Evolutionary conservation across 2,329 filamentous ascomycete species (phyloP).

Genomic region (Tolypocladium guangdongense): DNA sequence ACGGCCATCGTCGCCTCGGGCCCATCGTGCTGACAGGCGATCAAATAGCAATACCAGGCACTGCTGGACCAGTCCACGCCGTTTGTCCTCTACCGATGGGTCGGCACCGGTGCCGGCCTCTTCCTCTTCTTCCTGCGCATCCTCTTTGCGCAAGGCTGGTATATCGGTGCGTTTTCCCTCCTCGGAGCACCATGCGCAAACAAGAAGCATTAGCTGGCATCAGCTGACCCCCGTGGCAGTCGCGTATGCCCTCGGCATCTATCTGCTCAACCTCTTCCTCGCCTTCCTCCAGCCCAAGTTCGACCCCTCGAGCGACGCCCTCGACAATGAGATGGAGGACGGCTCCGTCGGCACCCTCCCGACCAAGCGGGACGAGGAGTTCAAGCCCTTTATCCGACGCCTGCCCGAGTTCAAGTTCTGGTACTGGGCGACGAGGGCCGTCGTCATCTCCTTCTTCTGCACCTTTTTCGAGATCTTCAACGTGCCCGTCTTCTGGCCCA

Average conservation of each 20-base stretch:
- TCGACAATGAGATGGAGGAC: conserved; percentile 95
- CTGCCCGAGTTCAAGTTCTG: conserved; percentile 99
- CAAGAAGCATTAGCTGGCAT: too few species aligned
- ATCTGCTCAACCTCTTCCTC: conserved; percentile 97
- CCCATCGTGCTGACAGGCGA: neutral
- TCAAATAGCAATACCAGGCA: conserved; percentile 73
- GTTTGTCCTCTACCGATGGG: conserved; percentile 81
- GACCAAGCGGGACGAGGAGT: conserved; percentile 94
- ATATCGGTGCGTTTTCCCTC: conserved; percentile 65
- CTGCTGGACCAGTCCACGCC: conserved; percentile 91
- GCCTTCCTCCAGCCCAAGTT: conserved; percentile 98
- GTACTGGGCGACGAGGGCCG: conserved; percentile 86
- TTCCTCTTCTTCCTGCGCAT: conserved; percentile 81
- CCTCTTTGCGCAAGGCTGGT: conserved; percentile 91
- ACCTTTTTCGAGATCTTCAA: conserved; percentile 93
- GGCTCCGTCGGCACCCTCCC: conserved; percentile 73
- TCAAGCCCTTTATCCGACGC: conserved; percentile 90
- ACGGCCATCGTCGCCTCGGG: neutral
- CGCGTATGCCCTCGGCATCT: conserved; percentile 95
- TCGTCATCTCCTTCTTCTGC: conserved; percentile 74
- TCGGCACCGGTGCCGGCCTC: conserved; percentile 66
- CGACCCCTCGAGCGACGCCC: conserved; percentile 82
- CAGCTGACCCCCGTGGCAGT: conserved; percentile 41
- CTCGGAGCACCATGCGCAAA: neutral
- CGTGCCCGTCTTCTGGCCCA: conserved; percentile 97